These are phyloP conservation scores for Dillenia turbinata DNA, from an alignment of 164 flowering plant genomes.

Conservation along the genomic window DNA sequence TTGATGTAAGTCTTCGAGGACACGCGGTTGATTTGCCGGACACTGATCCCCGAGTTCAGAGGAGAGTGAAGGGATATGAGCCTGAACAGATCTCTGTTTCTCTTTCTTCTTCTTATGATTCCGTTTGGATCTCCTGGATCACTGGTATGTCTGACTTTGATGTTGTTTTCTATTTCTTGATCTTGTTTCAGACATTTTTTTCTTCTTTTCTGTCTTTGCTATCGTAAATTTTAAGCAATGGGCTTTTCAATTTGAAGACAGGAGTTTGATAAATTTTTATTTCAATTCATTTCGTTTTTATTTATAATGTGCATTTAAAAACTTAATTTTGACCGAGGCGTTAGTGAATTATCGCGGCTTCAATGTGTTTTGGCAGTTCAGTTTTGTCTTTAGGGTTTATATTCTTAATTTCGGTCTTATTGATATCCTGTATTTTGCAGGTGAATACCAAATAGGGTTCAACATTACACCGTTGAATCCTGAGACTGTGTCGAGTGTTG, in stretches of 20 bases:
- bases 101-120: slow-evolving; percentile 55
- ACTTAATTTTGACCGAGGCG: too few species aligned
- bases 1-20: slow-evolving; percentile 50
- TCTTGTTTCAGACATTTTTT: not conserved
- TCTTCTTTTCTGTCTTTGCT: not conserved
- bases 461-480: slow-evolving; percentile 67
- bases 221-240: not conserved
- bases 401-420: not conserved
- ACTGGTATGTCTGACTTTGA: slow-evolving; percentile 46
- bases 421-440: slow-evolving; percentile 31
- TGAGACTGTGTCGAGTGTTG: slow-evolving; percentile 51
- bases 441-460: slow-evolving; percentile 82
- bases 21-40: slow-evolving; percentile 68
- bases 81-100: slow-evolving; percentile 89
- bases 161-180: too few species aligned
- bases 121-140: slow-evolving; percentile 92
- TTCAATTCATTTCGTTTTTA: too few species aligned
- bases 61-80: slow-evolving; percentile 44
- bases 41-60: slow-evolving; percentile 53
- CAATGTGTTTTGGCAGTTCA: not conserved
- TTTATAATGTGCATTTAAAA: too few species aligned
- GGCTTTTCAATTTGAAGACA: not conserved
- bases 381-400: not conserved
- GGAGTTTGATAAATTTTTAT: too few species aligned
- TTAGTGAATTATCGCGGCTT: not conserved